Evolutionary conservation across 768 basidiomycete species (phyloP).

Genomic region (Pleurotus cornucopiae): DNA sequence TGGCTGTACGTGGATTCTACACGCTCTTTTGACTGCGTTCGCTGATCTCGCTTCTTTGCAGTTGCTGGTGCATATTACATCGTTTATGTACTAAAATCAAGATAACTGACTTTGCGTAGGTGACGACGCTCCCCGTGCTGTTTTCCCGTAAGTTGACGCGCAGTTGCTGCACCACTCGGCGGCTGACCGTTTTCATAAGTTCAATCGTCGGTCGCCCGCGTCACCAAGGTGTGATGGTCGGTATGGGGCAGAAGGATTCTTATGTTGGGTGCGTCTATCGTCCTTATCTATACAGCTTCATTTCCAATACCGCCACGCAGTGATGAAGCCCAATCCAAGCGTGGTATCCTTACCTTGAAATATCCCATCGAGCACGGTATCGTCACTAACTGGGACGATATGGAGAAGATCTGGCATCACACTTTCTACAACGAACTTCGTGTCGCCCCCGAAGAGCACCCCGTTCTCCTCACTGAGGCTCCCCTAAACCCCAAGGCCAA

Average conservation of each 20-base stretch:
- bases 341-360: slow-evolving; percentile 90
- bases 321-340: slow-evolving; percentile 91
- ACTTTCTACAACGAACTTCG: slow-evolving; percentile 96
- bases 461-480: slow-evolving; percentile 87
- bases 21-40: slow-evolving; percentile 6
- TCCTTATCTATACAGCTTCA: slow-evolving; percentile 4
- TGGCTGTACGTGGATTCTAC: slow-evolving; percentile 68
- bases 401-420: slow-evolving; percentile 99
- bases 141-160: slow-evolving; percentile 82
- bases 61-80: slow-evolving; percentile 53
- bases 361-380: slow-evolving; percentile 94
- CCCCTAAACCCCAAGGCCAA: slow-evolving; percentile 92
- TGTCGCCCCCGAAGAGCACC: slow-evolving; percentile 91
- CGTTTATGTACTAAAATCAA: slow-evolving; percentile 17
- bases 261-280: slow-evolving; percentile 74
- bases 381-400: slow-evolving; percentile 98
- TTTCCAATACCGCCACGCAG: slow-evolving; percentile 28
- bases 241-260: slow-evolving; percentile 95
- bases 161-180: neutral
- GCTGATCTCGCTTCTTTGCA: slow-evolving; percentile 26
- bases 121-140: slow-evolving; percentile 88
- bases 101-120: slow-evolving; percentile 31
- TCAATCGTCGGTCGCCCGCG: slow-evolving; percentile 94
- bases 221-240: slow-evolving; percentile 95
- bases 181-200: slow-evolving; percentile 30